Conservation (phyloP, 1,139 yeast genomes). For the Taiozyma sp. region DNA sequence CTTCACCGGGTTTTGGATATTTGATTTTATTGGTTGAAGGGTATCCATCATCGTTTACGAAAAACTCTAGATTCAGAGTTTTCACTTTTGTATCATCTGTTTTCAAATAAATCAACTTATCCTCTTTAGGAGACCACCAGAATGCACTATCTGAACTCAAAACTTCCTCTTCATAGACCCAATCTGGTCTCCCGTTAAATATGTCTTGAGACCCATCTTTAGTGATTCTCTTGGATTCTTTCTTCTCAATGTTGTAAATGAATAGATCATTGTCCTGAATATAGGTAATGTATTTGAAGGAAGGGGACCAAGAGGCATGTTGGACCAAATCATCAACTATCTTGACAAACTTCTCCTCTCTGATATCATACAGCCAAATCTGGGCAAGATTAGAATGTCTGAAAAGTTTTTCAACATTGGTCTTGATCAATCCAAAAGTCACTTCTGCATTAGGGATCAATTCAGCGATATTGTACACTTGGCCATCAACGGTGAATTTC, state of each 20-base stretch:
- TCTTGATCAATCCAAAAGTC: conserved; percentile 25
- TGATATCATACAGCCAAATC: conserved; percentile 58
- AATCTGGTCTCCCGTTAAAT: conserved; percentile 88
- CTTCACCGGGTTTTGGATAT: conserved; percentile 87
- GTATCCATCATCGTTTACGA: conserved; percentile 50
- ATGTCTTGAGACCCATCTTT: conserved; percentile 58
- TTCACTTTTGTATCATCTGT: conserved; percentile 71
- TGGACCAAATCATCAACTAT: conserved; percentile 29
- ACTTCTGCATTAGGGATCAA: conserved; percentile 25
- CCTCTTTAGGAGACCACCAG: conserved; percentile 87
- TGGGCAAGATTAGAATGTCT: conserved; percentile 68
- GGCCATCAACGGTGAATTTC: conserved; percentile 22
- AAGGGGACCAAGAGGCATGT: conserved; percentile 74
- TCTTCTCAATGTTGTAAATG: conserved; percentile 37
- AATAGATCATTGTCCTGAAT: conserved; percentile 68
- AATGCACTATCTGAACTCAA: conserved; percentile 54
- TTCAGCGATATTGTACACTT: conserved; percentile 16
- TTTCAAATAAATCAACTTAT: conserved; percentile 54
- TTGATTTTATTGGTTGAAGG: conserved; percentile 51
- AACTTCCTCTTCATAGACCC: conserved; percentile 97
- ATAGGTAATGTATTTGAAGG: conserved; percentile 59
- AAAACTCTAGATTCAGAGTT: conserved; percentile 59
- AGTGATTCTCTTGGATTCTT: conserved; percentile 49
- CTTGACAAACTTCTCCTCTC: conserved; percentile 26
- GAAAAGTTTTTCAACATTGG: conserved; percentile 45